Percentiles rank a stretch among this genome's conserved stretches.
Evolutionary conservation across 1,139 yeast genomes (phyloP).

Genomic region (Yamadazyma buinensis): DNA sequence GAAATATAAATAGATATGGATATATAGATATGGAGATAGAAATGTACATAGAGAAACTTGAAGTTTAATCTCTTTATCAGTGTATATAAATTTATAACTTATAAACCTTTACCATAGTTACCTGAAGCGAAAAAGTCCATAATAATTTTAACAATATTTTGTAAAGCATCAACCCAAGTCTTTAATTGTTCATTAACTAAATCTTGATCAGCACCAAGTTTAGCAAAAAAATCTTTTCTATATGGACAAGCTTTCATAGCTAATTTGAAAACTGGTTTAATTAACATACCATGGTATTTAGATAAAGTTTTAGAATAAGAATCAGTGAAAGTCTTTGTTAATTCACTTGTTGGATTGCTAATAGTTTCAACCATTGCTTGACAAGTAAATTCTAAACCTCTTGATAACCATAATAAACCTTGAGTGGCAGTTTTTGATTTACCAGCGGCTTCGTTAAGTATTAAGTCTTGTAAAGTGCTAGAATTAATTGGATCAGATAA

Average conservation of each 20-base stretch:
- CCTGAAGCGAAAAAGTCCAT: constrained; percentile 75
- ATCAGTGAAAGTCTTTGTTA: constrained; percentile 74
- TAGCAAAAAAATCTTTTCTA: constrained; percentile 78
- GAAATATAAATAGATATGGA: not conserved
- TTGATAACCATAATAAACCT: constrained; percentile 81
- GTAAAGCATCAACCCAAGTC: constrained; percentile 75
- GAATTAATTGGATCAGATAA: constrained; percentile 61
- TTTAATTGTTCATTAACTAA: constrained; percentile 62
- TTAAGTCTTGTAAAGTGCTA: constrained; percentile 71
- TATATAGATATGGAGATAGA: no score
- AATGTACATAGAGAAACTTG: not conserved
- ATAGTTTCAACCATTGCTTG: constrained; percentile 81
- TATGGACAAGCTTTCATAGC: constrained; percentile 97
- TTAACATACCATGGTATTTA: constrained; percentile 75
- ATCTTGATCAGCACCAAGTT: constrained; percentile 69
- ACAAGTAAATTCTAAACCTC: constrained; percentile 88
- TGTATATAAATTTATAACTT: no score
- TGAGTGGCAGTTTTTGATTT: constrained; percentile 82
- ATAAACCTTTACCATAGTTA: constrained; percentile 86
- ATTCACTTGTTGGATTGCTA: constrained; percentile 56
- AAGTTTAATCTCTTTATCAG: no score
- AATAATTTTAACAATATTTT: constrained; percentile 67
- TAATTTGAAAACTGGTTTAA: constrained; percentile 83
- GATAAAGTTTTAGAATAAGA: constrained; percentile 78
- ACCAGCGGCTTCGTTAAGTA: constrained; percentile 63